Conservation (phyloP, 192 early-diverging fungal genomes). For the Coemansia brasiliensis region DNA sequence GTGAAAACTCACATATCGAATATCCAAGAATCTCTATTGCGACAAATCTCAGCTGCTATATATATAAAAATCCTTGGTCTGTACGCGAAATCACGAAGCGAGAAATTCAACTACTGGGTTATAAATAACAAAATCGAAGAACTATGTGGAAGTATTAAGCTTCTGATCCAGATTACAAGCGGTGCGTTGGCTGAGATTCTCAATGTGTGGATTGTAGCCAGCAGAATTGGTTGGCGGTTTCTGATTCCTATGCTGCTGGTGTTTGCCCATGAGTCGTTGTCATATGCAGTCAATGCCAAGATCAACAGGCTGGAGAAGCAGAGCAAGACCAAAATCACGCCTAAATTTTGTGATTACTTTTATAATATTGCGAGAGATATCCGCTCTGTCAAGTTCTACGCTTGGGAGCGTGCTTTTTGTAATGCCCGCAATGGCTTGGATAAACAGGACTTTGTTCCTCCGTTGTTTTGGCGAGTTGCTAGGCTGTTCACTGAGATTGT, state of each 20-base stretch:
- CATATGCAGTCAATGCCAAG: background rate
- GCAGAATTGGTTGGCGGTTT: slow-evolving; percentile 29
- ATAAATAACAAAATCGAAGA: too few relatives aligned
- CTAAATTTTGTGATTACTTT: slow-evolving; percentile 6
- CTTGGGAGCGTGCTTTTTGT: slow-evolving; percentile 54
- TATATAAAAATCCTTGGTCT: too few relatives aligned
- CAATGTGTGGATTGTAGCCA: slow-evolving; percentile 21
- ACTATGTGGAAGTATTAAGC: too few relatives aligned
- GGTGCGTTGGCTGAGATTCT: too few relatives aligned
- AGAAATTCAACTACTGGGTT: too few relatives aligned
- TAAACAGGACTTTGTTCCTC: slow-evolving; percentile 11
- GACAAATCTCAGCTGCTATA: too few relatives aligned
- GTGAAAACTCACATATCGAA: too few relatives aligned
- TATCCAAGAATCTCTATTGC: too few relatives aligned
- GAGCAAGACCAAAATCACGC: background rate
- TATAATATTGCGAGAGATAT: slow-evolving; percentile 48
- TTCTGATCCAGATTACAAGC: too few relatives aligned
- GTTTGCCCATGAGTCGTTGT: slow-evolving; percentile 7
- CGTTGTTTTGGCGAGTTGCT: slow-evolving; percentile 25
- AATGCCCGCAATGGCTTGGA: slow-evolving; percentile 2
- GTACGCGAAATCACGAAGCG: too few relatives aligned
- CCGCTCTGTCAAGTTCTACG: slow-evolving; percentile 66
- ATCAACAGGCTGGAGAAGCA: background rate
- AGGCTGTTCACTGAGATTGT: slow-evolving; percentile 16
- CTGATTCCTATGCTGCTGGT: slow-evolving; percentile 24